Base-by-base conservation (phyloP, 2,329 filamentous ascomycete species). In the Fusarium xyrophilum region DNA sequence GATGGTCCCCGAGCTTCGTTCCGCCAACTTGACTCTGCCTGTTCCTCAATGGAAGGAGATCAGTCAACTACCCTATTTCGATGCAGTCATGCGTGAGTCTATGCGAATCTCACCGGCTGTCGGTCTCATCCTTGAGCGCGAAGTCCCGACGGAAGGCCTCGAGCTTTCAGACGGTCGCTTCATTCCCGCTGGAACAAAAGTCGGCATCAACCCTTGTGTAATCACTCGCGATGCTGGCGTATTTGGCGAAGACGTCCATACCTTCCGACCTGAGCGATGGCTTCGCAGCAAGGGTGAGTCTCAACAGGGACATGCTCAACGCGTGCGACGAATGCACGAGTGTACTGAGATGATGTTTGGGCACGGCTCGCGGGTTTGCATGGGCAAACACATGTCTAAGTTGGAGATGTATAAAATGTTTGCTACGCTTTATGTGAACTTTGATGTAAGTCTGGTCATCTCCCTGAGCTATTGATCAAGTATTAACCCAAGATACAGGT, bases 371-470 rank as follows among this genome's bases (percentile, higher is more conserved):
- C 47, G 67, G 5, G 63, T 64, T 12, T 69, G 67, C n/a, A 69
- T 69, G 66, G 67, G 67, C 0, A 69, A 69, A 13, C 52, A 69
- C 19, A 69, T 69, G 67, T 65, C 67, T 0, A 69, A 69, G 39
- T 19, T 69, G 8, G 66, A 69, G 51, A 69, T 69, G 54, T 69
- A 69, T 17, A 69, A 69, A 27, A 30, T 69, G 54, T 69, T 69
- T 52, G 67, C 67, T 8, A 69, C 67, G 7, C 14, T 69, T 1
- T 67, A 69, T 30, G 63, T 54, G 3, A 67, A 67, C 32, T 69
- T 56, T 23, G 54, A 69, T 38, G 67, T 69, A 17, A 67, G 67
- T 42, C 14, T 13, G 4, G 3, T 15, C 17, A 2, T 5, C 25
- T 8, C 3, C 14, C 1, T 12, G 0, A 30, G 3, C 12, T 35